A percentile compares a stretch with the other conserved stretches of the same genome.
These are phyloP conservation scores for Fomes fomentarius DNA, from an alignment of 1,284 basidiomycete genomes.

Conservation along the genomic window DNA sequence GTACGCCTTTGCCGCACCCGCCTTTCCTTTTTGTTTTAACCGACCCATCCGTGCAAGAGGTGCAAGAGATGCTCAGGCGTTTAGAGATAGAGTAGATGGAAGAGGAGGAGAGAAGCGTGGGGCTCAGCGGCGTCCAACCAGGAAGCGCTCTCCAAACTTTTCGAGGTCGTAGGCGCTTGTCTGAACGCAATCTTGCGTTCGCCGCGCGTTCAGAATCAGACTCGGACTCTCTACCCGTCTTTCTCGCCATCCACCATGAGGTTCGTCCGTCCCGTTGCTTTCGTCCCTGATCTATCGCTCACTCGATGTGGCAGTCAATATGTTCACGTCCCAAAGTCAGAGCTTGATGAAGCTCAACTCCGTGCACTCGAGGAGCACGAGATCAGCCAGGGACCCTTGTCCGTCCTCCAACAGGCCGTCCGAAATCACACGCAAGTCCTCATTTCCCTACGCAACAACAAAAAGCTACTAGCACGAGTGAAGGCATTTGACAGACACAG, in stretches of 20 bases:
- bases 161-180: conserved; percentile 23
- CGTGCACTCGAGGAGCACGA: conserved; percentile 96
- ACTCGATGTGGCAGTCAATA: conserved; percentile 73
- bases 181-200: conserved; percentile 16
- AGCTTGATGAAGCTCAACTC: conserved; percentile 96
- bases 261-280: conserved; percentile 22
- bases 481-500: conserved; percentile 99
- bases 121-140: conserved; percentile 21
- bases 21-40: conserved; percentile 88
- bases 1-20: conserved; percentile 94
- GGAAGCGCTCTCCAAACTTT: conserved; percentile 33
- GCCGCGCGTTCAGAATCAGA: conserved; percentile 2
- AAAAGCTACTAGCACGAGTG: conserved; percentile 95
- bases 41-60: conserved; percentile 74
- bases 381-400: conserved; percentile 95
- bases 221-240: conserved; percentile 14
- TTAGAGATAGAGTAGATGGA: conserved; percentile 1
- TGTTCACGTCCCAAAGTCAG: conserved; percentile 95
- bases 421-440: conserved; percentile 98
- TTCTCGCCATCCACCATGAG: conserved; percentile 34
- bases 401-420: conserved; percentile 98
- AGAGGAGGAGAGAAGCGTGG: conserved; percentile 6
- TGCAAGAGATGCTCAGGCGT: conserved; percentile 9
- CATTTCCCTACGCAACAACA: conserved; percentile 97
- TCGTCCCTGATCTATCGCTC: neutral